Percentiles rank a stretch among this genome's conserved stretches.
These are phyloP conservation scores for Helicostylum pulchrum DNA, from an alignment of 192 early-diverging fungal species.

Conservation along the genomic window DNA sequence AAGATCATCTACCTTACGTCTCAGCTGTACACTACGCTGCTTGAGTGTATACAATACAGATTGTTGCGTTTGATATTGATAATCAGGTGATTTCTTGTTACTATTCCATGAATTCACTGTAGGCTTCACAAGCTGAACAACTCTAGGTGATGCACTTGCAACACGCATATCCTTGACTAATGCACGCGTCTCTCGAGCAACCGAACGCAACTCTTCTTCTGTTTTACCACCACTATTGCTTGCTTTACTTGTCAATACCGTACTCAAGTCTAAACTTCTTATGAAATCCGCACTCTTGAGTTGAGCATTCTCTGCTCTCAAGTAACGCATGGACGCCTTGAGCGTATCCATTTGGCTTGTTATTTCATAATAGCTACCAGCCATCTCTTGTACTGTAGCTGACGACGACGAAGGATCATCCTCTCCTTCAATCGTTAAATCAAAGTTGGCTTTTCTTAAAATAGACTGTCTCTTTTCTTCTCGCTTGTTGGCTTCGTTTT, in stretches of 20 bases:
- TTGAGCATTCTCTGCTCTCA: slow-evolving; percentile 82
- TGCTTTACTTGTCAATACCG: neutral
- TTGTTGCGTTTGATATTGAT: slow-evolving; percentile 56
- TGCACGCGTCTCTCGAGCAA: slow-evolving; percentile 47
- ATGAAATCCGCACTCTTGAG: slow-evolving; percentile 63
- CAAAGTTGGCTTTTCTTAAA: slow-evolving; percentile 18
- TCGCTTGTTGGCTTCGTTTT: slow-evolving; percentile 30
- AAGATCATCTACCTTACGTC: slow-evolving; percentile 20
- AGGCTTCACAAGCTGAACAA: slow-evolving; percentile 37
- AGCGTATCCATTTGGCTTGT: slow-evolving; percentile 62
- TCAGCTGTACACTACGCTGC: slow-evolving; percentile 47
- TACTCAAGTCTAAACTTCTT: slow-evolving; percentile 34
- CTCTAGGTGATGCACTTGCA: slow-evolving; percentile 48
- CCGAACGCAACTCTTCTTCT: slow-evolving; percentile 22
- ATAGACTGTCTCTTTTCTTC: slow-evolving; percentile 21
- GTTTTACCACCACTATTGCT: neutral
- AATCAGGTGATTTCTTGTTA: slow-evolving; percentile 41
- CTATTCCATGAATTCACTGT: slow-evolving; percentile 40
- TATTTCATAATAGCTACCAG: slow-evolving; percentile 20
- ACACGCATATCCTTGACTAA: slow-evolving; percentile 45
- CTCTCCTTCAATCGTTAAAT: slow-evolving; percentile 4
- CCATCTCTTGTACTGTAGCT: slow-evolving; percentile 5
- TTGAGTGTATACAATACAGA: slow-evolving; percentile 55
- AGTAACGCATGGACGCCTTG: slow-evolving; percentile 68
- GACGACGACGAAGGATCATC: neutral